Conservation (phyloP, 2,329 filamentous ascomycete species). For the Pyrenochaeta sp. region DNA sequence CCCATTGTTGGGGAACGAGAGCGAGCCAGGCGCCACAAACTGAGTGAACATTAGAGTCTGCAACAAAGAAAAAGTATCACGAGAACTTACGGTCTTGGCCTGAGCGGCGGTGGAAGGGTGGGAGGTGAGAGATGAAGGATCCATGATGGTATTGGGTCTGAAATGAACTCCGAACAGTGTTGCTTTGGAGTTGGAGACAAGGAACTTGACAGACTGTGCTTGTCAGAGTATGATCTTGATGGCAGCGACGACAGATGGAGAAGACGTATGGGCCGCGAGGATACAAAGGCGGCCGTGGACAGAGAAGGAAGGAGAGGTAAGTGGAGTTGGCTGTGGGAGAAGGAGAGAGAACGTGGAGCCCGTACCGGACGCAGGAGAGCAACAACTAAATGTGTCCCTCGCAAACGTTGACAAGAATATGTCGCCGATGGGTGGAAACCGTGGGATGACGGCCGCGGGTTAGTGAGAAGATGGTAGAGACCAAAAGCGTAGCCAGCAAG, state of each 20-base stretch:
- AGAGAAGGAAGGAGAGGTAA: too few species aligned
- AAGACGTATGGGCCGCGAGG: slow-evolving; percentile 41
- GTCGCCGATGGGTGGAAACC: slow-evolving; percentile 34
- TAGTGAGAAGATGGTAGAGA: slow-evolving; percentile 34
- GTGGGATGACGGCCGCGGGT: slow-evolving; percentile 34
- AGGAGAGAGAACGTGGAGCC: too few species aligned
- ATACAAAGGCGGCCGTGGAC: too few species aligned
- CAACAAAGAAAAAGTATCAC: slow-evolving; percentile 28
- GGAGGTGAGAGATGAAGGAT: slow-evolving; percentile 76
- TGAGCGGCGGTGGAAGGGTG: slow-evolving; percentile 91
- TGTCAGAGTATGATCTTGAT: slow-evolving; percentile 41
- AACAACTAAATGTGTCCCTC: slow-evolving; percentile 99
- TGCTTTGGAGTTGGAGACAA: slow-evolving; percentile 36
- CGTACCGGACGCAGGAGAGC: slow-evolving; percentile 79
- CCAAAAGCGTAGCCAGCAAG: slow-evolving; percentile 54
- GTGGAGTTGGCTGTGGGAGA: too few species aligned
- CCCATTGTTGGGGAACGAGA: slow-evolving; percentile 85
- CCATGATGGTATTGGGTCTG: slow-evolving; percentile 67
- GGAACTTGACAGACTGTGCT: slow-evolving; percentile 44
- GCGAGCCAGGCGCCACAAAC: slow-evolving; percentile 85
- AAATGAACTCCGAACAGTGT: slow-evolving; percentile 35
- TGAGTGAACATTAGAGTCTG: slow-evolving; percentile 33
- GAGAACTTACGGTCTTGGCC: slow-evolving; percentile 72
- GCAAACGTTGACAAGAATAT: slow-evolving; percentile 57
- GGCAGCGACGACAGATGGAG: slow-evolving; percentile 36